A percentile compares a stretch with the other conserved stretches of the same genome.
phyloP scores from a whole-genome alignment of 177 flowering plant genomes.

The Vitis hybrid region DNA sequence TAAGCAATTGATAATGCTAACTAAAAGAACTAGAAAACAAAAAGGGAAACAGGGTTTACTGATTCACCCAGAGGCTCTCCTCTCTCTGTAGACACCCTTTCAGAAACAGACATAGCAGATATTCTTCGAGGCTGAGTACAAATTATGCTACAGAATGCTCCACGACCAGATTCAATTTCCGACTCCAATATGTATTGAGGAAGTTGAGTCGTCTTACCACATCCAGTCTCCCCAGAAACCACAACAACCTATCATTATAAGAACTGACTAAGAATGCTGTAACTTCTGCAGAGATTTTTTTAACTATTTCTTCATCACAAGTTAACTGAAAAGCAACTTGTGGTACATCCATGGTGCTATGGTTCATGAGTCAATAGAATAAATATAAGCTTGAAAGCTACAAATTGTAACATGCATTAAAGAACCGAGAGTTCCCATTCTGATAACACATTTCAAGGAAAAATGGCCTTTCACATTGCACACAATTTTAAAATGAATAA shows the following conservation, averaged over 20 bases:
- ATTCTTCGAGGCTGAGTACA: slow-evolving; percentile 99
- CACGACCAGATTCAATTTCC: slow-evolving; percentile 97
- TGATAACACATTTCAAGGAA: no score
- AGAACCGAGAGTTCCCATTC: no score
- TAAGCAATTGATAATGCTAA: not conserved
- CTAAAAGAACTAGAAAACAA: slow-evolving; percentile 12
- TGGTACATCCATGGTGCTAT: no score
- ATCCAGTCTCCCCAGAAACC: slow-evolving; percentile 98
- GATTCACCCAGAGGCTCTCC: slow-evolving; percentile 99
- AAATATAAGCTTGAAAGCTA: no score
- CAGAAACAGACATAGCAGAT: slow-evolving; percentile 97
- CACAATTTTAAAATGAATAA: no score
- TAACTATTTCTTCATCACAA: not conserved
- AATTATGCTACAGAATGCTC: slow-evolving; percentile 94
- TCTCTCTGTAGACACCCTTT: slow-evolving; percentile 93
- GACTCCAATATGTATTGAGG: slow-evolving; percentile 95
- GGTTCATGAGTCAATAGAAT: no score
- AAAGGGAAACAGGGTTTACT: slow-evolving; percentile 39
- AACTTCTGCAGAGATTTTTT: not conserved
- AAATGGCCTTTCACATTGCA: no score
- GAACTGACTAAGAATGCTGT: not conserved
- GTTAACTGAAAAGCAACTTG: not conserved
- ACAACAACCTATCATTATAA: slow-evolving; percentile 66
- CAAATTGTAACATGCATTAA: no score
- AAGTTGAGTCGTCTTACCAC: slow-evolving; percentile 99